Conservation (phyloP, 305 asterid species). For the Fraxinus xanthoxyloides region DNA sequence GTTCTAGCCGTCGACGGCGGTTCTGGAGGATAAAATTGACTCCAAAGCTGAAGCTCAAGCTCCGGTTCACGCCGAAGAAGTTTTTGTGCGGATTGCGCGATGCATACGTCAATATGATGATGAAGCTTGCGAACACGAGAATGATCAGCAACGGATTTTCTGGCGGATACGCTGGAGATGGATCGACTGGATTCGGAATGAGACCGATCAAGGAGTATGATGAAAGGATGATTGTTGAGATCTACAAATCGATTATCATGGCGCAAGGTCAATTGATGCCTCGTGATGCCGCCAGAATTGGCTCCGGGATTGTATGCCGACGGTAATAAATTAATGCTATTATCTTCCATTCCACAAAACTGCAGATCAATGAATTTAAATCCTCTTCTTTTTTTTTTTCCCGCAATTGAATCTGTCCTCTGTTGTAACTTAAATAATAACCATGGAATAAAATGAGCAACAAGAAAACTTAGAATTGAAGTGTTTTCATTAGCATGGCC, state of each 20-base stretch:
- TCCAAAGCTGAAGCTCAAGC: constrained; percentile 42
- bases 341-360: neutral
- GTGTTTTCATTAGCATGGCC: neutral
- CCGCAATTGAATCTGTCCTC: neutral
- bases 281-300: constrained; percentile 44
- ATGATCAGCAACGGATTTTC: constrained; percentile 27
- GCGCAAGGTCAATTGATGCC: constrained; percentile 50
- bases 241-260: constrained; percentile 53
- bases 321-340: constrained; percentile 19
- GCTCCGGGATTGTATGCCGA: constrained; percentile 39
- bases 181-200: constrained; percentile 34
- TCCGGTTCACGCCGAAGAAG: constrained; percentile 19
- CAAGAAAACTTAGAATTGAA: neutral
- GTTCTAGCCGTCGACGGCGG: constrained; percentile 31
- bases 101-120: constrained; percentile 38
- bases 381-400: neutral
- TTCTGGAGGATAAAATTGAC: constrained; percentile 49
- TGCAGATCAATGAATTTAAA: constrained; percentile 17
- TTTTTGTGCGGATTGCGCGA: constrained; percentile 20
- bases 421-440: neutral
- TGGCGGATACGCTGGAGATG: constrained; percentile 30
- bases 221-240: constrained; percentile 57
- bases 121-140: constrained; percentile 37
- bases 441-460: neutral
- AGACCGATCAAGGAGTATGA: constrained; percentile 58